These are phyloP conservation scores for Colletotrichum simmondsii DNA, from an alignment of 2,329 filamentous ascomycete species.

Conservation along the genomic window DNA sequence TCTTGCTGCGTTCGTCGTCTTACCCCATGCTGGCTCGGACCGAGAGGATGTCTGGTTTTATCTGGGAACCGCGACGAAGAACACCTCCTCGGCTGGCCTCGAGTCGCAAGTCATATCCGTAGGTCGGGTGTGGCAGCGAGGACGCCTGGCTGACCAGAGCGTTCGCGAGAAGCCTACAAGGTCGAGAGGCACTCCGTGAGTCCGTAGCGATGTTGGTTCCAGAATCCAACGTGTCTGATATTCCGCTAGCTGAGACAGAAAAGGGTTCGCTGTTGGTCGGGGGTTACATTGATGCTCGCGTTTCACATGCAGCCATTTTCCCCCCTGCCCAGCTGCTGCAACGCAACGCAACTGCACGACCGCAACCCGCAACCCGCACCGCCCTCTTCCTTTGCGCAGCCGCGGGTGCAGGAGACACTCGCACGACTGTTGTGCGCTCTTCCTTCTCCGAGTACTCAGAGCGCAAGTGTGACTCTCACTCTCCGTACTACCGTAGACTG, in stretches of 20 bases:
- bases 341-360: not conserved
- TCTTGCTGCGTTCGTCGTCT: not conserved
- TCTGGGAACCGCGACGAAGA: not conserved
- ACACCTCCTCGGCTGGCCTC: not conserved
- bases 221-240: constrained; percentile 34
- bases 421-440: not conserved
- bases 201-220: constrained; percentile 22
- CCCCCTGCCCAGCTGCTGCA: not conserved
- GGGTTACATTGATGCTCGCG: not conserved
- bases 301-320: not conserved
- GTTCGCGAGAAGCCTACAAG: too few species aligned
- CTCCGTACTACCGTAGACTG: too few species aligned
- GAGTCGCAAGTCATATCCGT: not conserved
- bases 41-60: not conserved
- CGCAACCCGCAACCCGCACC: not conserved
- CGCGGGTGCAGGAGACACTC: not conserved
- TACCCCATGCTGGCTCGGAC: not conserved
- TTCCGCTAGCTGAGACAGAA: not conserved
- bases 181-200: too few species aligned
- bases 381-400: not conserved
- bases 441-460: not conserved
- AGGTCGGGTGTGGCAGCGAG: not conserved
- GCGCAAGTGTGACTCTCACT: too few species aligned
- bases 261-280: not conserved
- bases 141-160: not conserved